Evolutionary conservation across 1,284 basidiomycete species (phyloP).

Genomic region (Cryptococcus sp.): DNA sequence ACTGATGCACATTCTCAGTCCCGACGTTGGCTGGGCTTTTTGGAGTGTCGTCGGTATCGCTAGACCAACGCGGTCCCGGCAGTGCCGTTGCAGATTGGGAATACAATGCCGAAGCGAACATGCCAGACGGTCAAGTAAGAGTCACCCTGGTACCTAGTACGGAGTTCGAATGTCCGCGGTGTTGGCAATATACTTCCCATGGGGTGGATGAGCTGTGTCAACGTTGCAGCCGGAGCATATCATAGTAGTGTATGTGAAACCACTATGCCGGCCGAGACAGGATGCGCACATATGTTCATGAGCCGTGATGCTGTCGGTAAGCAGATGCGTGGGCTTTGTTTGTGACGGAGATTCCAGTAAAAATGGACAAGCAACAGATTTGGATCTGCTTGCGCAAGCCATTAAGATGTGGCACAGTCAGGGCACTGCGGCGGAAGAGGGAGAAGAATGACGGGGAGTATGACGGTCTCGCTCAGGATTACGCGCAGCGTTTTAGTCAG

Average conservation of each 20-base stretch:
- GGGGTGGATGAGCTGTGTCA: slow-evolving; percentile 60
- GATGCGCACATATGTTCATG: too few species aligned
- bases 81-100: slow-evolving; percentile 44
- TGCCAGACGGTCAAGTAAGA: slow-evolving; percentile 1
- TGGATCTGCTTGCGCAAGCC: too few species aligned
- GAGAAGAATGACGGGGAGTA: too few species aligned
- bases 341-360: too few species aligned
- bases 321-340: too few species aligned
- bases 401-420: too few species aligned
- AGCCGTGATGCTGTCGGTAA: too few species aligned
- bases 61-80: not conserved
- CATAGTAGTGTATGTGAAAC: not conserved
- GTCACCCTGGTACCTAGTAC: slow-evolving; percentile 47
- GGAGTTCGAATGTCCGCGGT: slow-evolving; percentile 68
- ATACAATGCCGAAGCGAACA: slow-evolving; percentile 50
- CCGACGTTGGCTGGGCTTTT: not conserved
- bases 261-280: too few species aligned
- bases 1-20: not conserved
- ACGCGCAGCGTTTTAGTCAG: too few species aligned
- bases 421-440: too few species aligned
- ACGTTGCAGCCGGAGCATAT: slow-evolving; percentile 57
- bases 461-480: too few species aligned
- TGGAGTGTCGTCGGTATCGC: not conserved
- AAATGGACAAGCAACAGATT: too few species aligned
- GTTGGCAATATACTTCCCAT: slow-evolving; percentile 68